These are phyloP conservation scores for Malassezia nana DNA, from an alignment of 1,284 basidiomycete genomes.

Conservation along the genomic window DNA sequence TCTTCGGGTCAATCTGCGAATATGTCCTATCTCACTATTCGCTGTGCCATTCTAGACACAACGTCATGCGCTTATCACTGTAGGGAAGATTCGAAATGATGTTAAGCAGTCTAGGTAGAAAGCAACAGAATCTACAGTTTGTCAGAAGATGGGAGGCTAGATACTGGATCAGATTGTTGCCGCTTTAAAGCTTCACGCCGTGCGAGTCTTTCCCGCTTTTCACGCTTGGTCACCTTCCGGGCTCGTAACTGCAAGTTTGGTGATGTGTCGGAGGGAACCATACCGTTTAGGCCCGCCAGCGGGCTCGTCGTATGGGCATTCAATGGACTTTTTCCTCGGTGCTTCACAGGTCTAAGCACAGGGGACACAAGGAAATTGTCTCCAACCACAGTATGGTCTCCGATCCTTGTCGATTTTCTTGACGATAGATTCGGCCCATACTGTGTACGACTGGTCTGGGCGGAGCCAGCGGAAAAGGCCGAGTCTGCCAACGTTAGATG, in stretches of 20 bases:
- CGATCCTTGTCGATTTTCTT: neutral
- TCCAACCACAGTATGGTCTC: slow-evolving; percentile 15
- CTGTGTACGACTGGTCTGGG: neutral
- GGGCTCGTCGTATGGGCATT: slow-evolving; percentile 1
- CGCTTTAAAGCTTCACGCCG: slow-evolving; percentile 10
- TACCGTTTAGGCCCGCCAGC: neutral
- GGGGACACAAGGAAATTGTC: slow-evolving; percentile 14
- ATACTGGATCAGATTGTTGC: neutral
- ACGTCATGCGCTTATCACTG: too few species aligned
- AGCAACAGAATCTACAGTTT: neutral
- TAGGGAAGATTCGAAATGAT: too few species aligned
- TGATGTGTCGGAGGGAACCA: neutral
- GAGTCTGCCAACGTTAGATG: slow-evolving; percentile 14
- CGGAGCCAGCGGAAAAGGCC: neutral
- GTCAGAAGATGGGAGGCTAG: neutral
- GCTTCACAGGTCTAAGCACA: slow-evolving; percentile 11
- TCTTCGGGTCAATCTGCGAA: too few species aligned
- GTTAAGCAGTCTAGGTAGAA: too few species aligned
- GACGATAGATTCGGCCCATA: neutral
- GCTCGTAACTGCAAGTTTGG: neutral
- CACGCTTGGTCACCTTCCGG: slow-evolving; percentile 15
- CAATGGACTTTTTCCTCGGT: neutral
- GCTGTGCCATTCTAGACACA: too few species aligned
- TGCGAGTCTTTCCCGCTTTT: slow-evolving; percentile 13
- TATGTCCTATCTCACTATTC: too few species aligned